Evolutionary conservation across 805 yeast species (phyloP), one percentile per base, ranked within the genome.

Genomic region (Schwanniomyces yamadae): DNA sequence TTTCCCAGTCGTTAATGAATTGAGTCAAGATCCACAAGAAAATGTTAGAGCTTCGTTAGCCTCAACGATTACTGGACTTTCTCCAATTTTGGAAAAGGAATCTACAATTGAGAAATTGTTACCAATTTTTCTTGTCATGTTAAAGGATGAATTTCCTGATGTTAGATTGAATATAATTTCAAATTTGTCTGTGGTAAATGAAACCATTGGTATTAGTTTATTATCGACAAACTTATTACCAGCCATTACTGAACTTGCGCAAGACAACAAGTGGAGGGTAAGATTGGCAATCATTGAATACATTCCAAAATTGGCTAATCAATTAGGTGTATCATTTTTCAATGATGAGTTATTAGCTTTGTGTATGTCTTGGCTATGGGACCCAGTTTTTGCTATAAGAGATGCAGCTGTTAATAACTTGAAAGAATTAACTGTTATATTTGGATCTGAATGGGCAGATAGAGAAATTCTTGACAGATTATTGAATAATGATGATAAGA

Each of bases 301-400:
- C 65, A 88, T 90, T 48, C 99, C 99, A 20, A 73, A 91, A 45
- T 71, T 93, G 47, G 97, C 98, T 6, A 84, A 85, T 52, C 98
- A 93, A 65, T 72, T 93, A 41, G 99, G 99, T 19, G 90, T 85
- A 35, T 81, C 87, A 19, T 89, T 91, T 54, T 93, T 93, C 64
- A 93, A 93, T 61, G 85, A 87, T 57, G 95, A 90, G 52, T 72
- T 93, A 46, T 89, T 95, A 45, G 82, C 85, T 33, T 71, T 93
- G 49, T 93, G 96, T 54, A 77, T 93, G 77, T 84, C 90, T n/a
- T 93, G 99, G 98, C 71, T 93, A 46, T 90, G 97, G 96, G 99
- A 93, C 66, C 85, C 90, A 4, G 99, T 93, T 25, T 93, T 79
- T 64, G 90, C 98, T 4, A 90, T 93, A 42, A 81, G 99, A 63